Conservation (phyloP, 148 eudicot genomes). For the Hydrangea macrophylla region DNA sequence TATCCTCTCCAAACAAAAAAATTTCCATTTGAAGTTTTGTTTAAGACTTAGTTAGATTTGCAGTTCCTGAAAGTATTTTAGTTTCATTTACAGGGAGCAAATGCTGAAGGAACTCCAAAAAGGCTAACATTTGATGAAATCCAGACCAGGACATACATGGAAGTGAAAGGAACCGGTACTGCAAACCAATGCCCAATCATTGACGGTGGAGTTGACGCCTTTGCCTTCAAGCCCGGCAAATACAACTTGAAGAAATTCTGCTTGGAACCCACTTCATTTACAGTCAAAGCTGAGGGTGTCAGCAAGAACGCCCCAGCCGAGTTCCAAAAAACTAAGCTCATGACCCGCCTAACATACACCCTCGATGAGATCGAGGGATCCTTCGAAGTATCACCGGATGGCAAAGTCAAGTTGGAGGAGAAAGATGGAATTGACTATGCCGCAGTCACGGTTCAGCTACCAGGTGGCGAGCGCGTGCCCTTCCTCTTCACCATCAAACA, state of each 20-base stretch:
- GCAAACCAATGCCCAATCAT: conserved; percentile 99
- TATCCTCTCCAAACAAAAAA: no score
- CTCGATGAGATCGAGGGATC: conserved; percentile 98
- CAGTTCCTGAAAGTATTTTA: neutral
- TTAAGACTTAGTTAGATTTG: neutral
- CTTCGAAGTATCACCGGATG: conserved; percentile 76
- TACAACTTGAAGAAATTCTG: conserved; percentile 91
- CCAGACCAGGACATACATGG: conserved; percentile 94
- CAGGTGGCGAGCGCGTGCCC: conserved; percentile 97
- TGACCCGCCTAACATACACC: conserved; percentile 97
- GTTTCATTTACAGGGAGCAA: conserved; percentile 64
- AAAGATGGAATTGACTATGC: conserved; percentile 98
- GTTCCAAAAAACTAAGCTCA: conserved; percentile 95
- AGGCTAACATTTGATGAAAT: conserved; percentile 86
- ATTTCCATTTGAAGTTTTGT: no score
- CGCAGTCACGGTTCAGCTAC: conserved; percentile 95
- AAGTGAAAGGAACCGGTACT: conserved; percentile 95
- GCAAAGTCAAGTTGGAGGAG: conserved; percentile 86
- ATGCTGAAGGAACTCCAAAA: conserved; percentile 78
- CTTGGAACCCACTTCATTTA: conserved; percentile 89
- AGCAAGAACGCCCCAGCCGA: conserved; percentile 80
- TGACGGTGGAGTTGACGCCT: conserved; percentile 58
- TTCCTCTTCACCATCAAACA: conserved; percentile 92
- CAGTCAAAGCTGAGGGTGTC: conserved; percentile 84
- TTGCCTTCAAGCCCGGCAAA: conserved; percentile 87